Base-by-base conservation (phyloP, 345 rosid species). In the Salix dunnii region DNA sequence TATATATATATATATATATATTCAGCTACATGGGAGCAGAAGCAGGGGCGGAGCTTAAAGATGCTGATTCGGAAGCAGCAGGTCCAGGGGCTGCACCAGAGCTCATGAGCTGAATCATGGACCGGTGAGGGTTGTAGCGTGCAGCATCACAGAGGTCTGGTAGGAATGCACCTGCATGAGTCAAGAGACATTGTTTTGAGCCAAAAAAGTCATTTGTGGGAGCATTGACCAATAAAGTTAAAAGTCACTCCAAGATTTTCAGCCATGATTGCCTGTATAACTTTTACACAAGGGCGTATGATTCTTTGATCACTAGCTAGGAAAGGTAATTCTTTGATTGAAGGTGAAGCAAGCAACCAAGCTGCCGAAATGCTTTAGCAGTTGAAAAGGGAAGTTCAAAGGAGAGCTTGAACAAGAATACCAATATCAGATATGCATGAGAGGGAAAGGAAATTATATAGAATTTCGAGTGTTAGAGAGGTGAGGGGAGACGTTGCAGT, bases 131-230 rank as follows among this genome's bases (percentile, higher is more conserved):
- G 76, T 90, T 88, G 77, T 64, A 71, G 17, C 92, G 84, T 14
- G 87, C 93, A 36, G 86, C 88, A 18, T 84, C 75, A 28, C 99
- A 96, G 0, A 96, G 85, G 63, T 92, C 94, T 7, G 98, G 98
- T 85, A 96, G 85, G 84, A 85, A 94, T 43, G 91, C 97, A 58
- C 99, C 99, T 96, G 89, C 87, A 78, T 48, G 25, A 33, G 30
- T 43, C 28, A 35, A 53, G 31, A 51, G 7, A 64, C 42, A 51
- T 58, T 51, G 33, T 55, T 64, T 61, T 62, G 20, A 81, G 20
- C 78, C 38, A 65, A 70, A 49, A 35, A 13, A 2, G 67, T 31
- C 30, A 30, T 6, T 9, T 31, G 66, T 5, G 7, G 30, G 67
- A 27, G 5, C 27, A 25, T 3, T 62, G 33, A 14, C 11, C 17